Conservation (phyloP, 2,329 filamentous ascomycete species). For the Colletotrichum cordylinicola region DNA sequence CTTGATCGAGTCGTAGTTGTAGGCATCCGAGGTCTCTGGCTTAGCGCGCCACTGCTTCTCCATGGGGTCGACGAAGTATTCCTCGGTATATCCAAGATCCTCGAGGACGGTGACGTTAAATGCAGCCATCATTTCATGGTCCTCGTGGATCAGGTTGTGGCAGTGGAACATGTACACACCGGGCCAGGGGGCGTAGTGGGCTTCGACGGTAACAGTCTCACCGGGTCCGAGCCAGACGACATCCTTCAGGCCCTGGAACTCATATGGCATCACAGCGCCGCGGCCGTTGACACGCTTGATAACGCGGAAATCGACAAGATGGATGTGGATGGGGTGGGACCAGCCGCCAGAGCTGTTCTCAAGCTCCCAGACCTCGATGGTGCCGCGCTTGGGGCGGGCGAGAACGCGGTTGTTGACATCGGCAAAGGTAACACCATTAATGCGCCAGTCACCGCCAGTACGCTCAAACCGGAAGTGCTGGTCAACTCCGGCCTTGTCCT, state of each 20-base stretch:
- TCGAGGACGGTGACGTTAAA: slow-evolving; percentile 44
- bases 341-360: slow-evolving; percentile 47
- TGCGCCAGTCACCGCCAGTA: slow-evolving; percentile 36
- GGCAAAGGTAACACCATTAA: slow-evolving; percentile 48
- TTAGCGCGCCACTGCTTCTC: slow-evolving; percentile 38
- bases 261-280: slow-evolving; percentile 47
- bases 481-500: slow-evolving; percentile 14
- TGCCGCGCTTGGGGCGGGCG: slow-evolving; percentile 43
- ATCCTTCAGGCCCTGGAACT: slow-evolving; percentile 56
- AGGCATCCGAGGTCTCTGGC: slow-evolving; percentile 29
- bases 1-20: slow-evolving; percentile 30
- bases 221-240: slow-evolving; percentile 54
- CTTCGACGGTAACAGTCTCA: slow-evolving; percentile 51
- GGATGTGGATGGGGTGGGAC: slow-evolving; percentile 57
- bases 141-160: slow-evolving; percentile 48
- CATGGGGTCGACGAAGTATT: slow-evolving; percentile 42
- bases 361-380: slow-evolving; percentile 47
- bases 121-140: slow-evolving; percentile 49
- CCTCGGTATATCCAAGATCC: slow-evolving; percentile 43
- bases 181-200: slow-evolving; percentile 57
- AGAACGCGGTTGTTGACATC: slow-evolving; percentile 47
- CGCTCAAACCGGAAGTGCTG: slow-evolving; percentile 23
- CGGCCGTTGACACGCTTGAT: slow-evolving; percentile 46
- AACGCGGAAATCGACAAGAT: slow-evolving; percentile 59
- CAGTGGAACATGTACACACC: slow-evolving; percentile 54